Evolutionary conservation across 1,284 basidiomycete species (phyloP).

Genomic region (Cryptococcus sp.): DNA sequence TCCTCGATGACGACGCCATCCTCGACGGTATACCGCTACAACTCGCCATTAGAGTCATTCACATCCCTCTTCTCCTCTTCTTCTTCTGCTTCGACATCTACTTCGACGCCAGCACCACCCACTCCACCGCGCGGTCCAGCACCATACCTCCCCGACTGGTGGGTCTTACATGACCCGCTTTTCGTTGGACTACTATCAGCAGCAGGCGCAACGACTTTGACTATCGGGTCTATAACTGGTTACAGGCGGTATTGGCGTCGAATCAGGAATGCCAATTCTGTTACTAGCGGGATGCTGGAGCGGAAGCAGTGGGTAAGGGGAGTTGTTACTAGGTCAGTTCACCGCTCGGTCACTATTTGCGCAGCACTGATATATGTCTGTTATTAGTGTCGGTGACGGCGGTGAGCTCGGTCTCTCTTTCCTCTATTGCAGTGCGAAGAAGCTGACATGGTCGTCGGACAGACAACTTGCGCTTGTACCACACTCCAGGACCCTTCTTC

Average conservation of each 20-base stretch:
- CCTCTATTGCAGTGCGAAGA: neutral
- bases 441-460: constrained; percentile 21
- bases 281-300: constrained; percentile 63
- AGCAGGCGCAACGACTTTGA: constrained; percentile 48
- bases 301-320: constrained; percentile 68
- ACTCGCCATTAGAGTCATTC: constrained; percentile 16
- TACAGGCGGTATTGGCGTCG: constrained; percentile 64
- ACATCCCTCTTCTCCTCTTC: constrained; percentile 19
- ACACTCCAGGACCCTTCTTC: constrained; percentile 76
- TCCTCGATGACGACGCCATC: neutral
- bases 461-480: constrained; percentile 66
- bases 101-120: neutral
- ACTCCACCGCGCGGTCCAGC: neutral
- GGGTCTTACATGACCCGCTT: constrained; percentile 32
- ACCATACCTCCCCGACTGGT: neutral
- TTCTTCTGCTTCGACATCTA: neutral
- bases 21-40: neutral
- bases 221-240: constrained; percentile 52
- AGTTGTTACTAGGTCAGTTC: constrained; percentile 66
- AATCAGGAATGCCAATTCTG: constrained; percentile 64
- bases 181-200: constrained; percentile 40
- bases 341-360: neutral
- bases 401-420: constrained; percentile 28
- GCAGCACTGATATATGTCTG: neutral
- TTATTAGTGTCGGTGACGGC: constrained; percentile 72